Conservation (phyloP, 2,329 filamentous ascomycete genomes). For the Penicillium vulpinum region DNA sequence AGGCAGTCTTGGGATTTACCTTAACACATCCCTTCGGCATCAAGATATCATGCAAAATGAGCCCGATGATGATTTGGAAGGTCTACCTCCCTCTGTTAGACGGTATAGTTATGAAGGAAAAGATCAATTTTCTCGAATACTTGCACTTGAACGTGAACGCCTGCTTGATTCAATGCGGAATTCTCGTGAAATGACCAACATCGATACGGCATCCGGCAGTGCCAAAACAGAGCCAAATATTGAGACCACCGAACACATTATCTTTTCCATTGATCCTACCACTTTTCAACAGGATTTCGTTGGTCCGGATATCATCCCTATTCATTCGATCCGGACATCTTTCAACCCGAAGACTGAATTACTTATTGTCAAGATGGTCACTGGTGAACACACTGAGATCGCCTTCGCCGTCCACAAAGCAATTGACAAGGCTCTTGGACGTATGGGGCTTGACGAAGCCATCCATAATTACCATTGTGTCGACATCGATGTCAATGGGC, state of each 20-base stretch:
- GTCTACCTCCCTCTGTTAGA: neutral
- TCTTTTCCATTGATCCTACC: slow-evolving; percentile 2
- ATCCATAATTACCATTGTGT: neutral
- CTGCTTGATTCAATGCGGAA: neutral
- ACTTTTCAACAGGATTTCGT: slow-evolving; percentile 1
- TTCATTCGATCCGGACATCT: neutral
- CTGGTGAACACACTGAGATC: neutral
- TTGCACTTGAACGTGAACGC: neutral
- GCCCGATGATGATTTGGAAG: neutral
- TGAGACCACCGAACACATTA: slow-evolving; percentile 3
- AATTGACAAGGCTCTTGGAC: neutral
- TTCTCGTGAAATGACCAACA: neutral
- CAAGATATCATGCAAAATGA: slow-evolving; percentile 1
- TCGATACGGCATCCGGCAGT: neutral
- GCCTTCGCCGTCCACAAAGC: neutral
- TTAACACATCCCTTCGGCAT: neutral
- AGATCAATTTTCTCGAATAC: neutral
- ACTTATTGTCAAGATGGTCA: slow-evolving; percentile 5
- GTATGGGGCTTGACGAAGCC: neutral
- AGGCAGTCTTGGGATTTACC: neutral
- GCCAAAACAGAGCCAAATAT: neutral
- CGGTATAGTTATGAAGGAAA: neutral
- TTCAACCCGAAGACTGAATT: neutral
- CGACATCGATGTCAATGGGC: neutral
- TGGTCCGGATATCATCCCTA: neutral